Evolutionary conservation across 805 yeast species (phyloP).

Genomic region (Scheffersomyces ergatensis): DNA sequence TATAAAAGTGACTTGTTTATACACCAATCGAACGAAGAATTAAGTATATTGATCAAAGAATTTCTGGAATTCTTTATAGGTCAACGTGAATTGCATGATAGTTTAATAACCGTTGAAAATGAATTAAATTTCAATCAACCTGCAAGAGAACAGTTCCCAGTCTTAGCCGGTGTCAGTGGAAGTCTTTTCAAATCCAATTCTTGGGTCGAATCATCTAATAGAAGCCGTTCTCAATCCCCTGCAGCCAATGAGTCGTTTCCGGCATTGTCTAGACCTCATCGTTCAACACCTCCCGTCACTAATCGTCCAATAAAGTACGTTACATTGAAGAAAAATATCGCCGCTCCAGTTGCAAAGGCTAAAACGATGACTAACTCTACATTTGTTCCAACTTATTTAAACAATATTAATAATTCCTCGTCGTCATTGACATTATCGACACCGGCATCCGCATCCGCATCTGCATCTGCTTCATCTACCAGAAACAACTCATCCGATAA

Average conservation of each 20-base stretch:
- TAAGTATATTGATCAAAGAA: slow-evolving; percentile 57
- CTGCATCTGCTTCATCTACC: slow-evolving; percentile 14
- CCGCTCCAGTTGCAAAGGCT: slow-evolving; percentile 6
- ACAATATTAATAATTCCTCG: slow-evolving; percentile 6
- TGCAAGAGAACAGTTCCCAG: slow-evolving; percentile 47
- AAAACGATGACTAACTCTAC: slow-evolving; percentile 15
- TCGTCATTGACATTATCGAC: slow-evolving; percentile 16
- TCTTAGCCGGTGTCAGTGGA: slow-evolving; percentile 29
- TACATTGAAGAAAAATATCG: slow-evolving; percentile 18
- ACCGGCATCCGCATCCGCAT: slow-evolving; percentile 27
- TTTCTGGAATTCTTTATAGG: slow-evolving; percentile 54
- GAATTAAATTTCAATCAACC: slow-evolving; percentile 7
- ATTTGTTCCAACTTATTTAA: slow-evolving; percentile 33
- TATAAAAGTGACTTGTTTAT: slow-evolving; percentile 49
- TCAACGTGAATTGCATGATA: slow-evolving; percentile 42
- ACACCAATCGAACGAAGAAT: slow-evolving; percentile 41
- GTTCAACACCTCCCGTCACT: slow-evolving; percentile 9
- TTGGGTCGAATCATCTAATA: slow-evolving; percentile 20
- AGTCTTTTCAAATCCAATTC: slow-evolving; percentile 14
- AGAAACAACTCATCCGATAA: slow-evolving; percentile 12
- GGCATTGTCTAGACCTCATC: slow-evolving; percentile 26
- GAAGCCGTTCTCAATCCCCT: slow-evolving; percentile 5
- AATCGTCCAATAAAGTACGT: slow-evolving; percentile 33
- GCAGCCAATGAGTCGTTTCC: slow-evolving; percentile 29
- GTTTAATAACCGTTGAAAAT: slow-evolving; percentile 13